These are phyloP conservation scores for Anisodus acutangulus DNA, from an alignment of 257 asterid species.

Conservation along the genomic window DNA sequence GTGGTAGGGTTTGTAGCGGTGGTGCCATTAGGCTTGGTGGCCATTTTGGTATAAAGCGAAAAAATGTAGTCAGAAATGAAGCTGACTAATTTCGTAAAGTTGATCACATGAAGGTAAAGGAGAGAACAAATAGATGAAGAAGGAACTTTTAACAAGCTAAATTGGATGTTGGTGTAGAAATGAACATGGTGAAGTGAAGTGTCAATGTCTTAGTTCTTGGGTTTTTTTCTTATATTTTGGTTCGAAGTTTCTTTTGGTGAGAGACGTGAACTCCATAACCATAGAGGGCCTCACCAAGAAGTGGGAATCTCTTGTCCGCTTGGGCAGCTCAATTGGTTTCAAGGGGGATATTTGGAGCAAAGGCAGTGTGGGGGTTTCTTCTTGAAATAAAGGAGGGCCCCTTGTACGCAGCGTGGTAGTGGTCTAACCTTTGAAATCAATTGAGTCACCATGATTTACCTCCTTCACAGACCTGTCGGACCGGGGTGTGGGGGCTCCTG, in stretches of 20 bases:
- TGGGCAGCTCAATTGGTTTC: too few relatives aligned
- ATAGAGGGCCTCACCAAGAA: not conserved
- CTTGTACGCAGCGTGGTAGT: too few relatives aligned
- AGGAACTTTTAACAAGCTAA: not conserved
- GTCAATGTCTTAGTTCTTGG: not conserved
- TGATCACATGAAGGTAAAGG: not conserved
- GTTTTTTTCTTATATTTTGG: not conserved
- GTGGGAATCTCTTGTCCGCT: not conserved
- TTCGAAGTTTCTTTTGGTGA: not conserved
- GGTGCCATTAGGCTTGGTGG: constrained; percentile 19
- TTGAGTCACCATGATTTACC: too few relatives aligned
- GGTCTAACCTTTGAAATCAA: too few relatives aligned
- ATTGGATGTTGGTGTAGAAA: constrained; percentile 1
- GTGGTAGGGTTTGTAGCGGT: not conserved
- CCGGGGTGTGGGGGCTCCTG: too few relatives aligned
- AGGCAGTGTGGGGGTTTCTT: too few relatives aligned
- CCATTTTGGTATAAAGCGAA: not conserved
- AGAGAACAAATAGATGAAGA: not conserved
- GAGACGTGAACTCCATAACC: constrained; percentile 30
- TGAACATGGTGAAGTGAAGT: not conserved
- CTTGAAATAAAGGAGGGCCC: too few relatives aligned
- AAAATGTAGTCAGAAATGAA: not conserved
- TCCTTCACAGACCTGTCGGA: too few relatives aligned
- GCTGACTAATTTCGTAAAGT: not conserved
- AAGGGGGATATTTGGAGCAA: too few relatives aligned